Conservation (phyloP, 768 basidiomycete species). For the Sporobolomyces phaffii region DNA sequence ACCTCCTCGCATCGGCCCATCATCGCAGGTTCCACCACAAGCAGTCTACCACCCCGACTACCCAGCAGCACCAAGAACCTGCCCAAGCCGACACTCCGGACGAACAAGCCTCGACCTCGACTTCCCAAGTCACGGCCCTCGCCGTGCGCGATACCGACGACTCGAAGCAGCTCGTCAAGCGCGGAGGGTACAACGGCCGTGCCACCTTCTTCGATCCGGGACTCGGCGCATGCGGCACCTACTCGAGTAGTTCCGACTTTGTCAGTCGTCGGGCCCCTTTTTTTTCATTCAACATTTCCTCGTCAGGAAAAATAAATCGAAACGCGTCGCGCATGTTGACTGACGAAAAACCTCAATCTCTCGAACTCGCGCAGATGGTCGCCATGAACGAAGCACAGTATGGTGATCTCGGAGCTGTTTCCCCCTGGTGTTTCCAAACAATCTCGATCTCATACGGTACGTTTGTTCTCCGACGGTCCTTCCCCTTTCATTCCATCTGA, state of each 20-base stretch:
- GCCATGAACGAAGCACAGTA: slow-evolving; percentile 37
- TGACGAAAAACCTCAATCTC: neutral
- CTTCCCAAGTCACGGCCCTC: neutral
- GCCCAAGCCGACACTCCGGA: neutral
- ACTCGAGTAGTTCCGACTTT: slow-evolving; percentile 7
- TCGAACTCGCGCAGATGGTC: slow-evolving; percentile 21
- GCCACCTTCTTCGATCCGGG: slow-evolving; percentile 28
- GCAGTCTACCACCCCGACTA: neutral
- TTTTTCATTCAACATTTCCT: slow-evolving; percentile 5
- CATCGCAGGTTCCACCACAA: slow-evolving; percentile 14
- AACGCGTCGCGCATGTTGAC: neutral
- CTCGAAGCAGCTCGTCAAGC: slow-evolving; percentile 10
- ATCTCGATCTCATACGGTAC: slow-evolving; percentile 50
- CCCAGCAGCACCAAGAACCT: neutral
- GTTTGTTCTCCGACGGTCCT: neutral
- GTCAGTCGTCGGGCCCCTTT: slow-evolving; percentile 4
- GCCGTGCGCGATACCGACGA: slow-evolving; percentile 7
- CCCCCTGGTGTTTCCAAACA: slow-evolving; percentile 48
- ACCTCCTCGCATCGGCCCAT: neutral
- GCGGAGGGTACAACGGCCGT: slow-evolving; percentile 22
- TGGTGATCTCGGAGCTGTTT: slow-evolving; percentile 33
- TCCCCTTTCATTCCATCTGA: neutral
- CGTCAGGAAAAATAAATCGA: neutral
- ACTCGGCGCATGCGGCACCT: slow-evolving; percentile 31
- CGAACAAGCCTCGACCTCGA: neutral